Percentiles rank a stretch among this genome's conserved stretches.
phyloP scores from a whole-genome alignment of 108 stramenopile species.

The Nannochloropsis gaditana region DNA sequence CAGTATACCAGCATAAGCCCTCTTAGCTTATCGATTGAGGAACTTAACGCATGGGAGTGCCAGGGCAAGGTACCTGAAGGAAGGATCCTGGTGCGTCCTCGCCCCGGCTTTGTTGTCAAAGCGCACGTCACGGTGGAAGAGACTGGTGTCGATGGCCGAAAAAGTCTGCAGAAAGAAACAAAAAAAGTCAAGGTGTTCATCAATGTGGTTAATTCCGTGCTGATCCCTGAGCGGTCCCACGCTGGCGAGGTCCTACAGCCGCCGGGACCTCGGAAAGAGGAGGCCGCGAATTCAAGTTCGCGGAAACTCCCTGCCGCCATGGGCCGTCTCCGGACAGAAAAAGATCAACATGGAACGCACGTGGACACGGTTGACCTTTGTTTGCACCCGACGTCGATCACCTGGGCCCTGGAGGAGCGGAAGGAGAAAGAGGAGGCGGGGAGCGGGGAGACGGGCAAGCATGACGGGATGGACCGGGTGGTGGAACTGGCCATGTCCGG shows the following conservation, averaged over 20 bases:
- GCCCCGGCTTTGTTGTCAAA: background rate
- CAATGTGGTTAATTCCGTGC: background rate
- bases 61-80: slow-evolving; percentile 5
- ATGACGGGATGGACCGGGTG: background rate
- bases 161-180: background rate
- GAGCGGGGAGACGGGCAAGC: background rate
- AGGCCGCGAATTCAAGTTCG: no score
- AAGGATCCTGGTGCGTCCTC: background rate
- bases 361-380: background rate
- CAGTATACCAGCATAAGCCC: no score
- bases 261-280: no score
- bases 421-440: background rate
- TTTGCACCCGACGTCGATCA: background rate
- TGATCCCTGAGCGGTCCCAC: no score
- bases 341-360: background rate
- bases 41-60: background rate
- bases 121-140: background rate
- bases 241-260: no score
- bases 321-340: background rate
- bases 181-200: background rate
- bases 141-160: background rate
- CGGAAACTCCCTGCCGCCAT: background rate
- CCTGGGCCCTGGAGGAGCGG: background rate
- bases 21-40: no score
- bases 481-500: background rate